phyloP scores from a whole-genome alignment of 441 rosid genomes.

The Aleurites moluccanus region DNA sequence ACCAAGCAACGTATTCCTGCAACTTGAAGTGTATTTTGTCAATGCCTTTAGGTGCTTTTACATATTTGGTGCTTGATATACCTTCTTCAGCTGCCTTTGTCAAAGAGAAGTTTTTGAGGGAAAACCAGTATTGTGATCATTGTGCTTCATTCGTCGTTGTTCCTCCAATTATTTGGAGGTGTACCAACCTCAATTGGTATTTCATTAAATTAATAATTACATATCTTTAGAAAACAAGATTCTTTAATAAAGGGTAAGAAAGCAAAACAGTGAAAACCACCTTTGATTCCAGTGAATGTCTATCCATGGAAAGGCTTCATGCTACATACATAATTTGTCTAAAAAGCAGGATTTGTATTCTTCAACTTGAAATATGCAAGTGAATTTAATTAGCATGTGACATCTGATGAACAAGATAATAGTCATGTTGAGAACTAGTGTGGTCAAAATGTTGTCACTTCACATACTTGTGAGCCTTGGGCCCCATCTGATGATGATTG shows the following conservation, averaged over 20 bases:
- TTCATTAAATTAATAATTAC: not conserved
- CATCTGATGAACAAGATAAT: too few relatives aligned
- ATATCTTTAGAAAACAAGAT: not conserved
- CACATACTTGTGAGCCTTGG: not conserved
- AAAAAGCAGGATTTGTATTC: not conserved
- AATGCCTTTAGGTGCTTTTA: not conserved
- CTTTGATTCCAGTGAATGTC: not conserved
- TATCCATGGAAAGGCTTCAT: not conserved
- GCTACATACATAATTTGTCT: not conserved
- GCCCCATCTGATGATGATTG: not conserved
- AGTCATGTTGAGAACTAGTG: not conserved
- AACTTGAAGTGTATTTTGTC: not conserved
- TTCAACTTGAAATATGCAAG: not conserved
- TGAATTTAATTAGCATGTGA: not conserved
- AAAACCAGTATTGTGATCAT: not conserved
- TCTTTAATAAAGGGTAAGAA: not conserved
- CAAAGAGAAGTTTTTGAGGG: not conserved
- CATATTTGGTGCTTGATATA: not conserved
- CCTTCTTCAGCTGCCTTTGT: not conserved
- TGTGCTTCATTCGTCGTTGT: not conserved
- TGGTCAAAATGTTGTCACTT: not conserved
- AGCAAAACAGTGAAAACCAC: not conserved
- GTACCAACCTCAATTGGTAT: not conserved
- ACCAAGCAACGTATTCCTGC: constrained; percentile 11
- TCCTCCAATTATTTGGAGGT: not conserved